Conservation (phyloP, 1,284 basidiomycete genomes). For the Afroboletus lepidellus region DNA sequence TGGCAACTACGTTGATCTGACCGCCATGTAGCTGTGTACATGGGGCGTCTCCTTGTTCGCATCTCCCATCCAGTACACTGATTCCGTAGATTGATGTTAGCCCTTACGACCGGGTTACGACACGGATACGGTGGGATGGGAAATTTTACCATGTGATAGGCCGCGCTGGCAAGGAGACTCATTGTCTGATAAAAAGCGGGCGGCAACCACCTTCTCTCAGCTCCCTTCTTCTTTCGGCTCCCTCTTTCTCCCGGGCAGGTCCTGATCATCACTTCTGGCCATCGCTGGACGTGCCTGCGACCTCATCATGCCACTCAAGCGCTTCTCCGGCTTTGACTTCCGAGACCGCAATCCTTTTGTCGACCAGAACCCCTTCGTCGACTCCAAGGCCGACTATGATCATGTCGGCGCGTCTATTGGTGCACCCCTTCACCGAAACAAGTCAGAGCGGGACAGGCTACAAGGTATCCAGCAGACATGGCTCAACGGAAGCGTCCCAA, state of each 20-base stretch:
- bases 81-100: neutral
- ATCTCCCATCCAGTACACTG: neutral
- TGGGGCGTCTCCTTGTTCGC: neutral
- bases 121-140: neutral
- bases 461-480: conserved; percentile 72
- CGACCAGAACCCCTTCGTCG: conserved; percentile 48
- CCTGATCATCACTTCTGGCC: conserved; percentile 38
- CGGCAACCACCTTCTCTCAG: conserved; percentile 11
- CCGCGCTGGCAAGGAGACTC: neutral
- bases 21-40: neutral
- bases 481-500: conserved; percentile 35
- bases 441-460: conserved; percentile 71
- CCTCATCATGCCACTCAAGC: conserved; percentile 40
- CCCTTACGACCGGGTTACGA: neutral
- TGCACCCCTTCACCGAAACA: conserved; percentile 68
- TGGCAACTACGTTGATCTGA: too few species aligned
- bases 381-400: conserved; percentile 22
- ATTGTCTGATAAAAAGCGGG: conserved; percentile 11
- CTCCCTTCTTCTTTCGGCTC: conserved; percentile 20
- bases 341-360: conserved; percentile 56
- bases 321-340: conserved; percentile 69
- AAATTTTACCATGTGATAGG: conserved; percentile 15
- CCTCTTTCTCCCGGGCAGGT: conserved; percentile 49
- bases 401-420: conserved; percentile 17
- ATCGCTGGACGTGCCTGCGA: conserved; percentile 31